Percentiles rank a stretch among this genome's conserved stretches.
Evolutionary conservation across 2,329 filamentous ascomycete genomes (phyloP).

Genomic region (Diaporthe humulicola): DNA sequence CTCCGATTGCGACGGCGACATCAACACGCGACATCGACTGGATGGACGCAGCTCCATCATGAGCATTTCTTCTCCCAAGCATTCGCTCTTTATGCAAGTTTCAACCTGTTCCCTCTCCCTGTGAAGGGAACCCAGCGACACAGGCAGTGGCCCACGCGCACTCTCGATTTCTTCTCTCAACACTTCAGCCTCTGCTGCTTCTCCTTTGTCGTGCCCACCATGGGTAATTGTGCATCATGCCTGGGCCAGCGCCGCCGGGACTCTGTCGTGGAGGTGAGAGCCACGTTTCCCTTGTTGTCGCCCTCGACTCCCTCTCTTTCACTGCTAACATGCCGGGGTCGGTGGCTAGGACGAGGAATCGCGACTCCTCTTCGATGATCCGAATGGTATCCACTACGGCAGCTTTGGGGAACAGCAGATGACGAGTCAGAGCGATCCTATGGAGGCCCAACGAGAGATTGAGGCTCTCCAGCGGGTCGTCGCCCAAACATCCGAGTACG

Average conservation of each 20-base stretch:
- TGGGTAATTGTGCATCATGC: slow-evolving; percentile 40
- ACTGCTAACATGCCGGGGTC: slow-evolving; percentile 17
- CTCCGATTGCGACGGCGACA: slow-evolving; percentile 1
- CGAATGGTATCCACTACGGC: slow-evolving; percentile 70
- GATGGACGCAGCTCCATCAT: slow-evolving; percentile 11
- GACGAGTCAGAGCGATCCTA: slow-evolving; percentile 68
- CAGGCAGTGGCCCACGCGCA: background rate
- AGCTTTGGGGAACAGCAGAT: slow-evolving; percentile 71
- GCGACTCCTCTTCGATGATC: slow-evolving; percentile 72
- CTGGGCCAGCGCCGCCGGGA: slow-evolving; percentile 39
- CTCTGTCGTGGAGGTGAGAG: slow-evolving; percentile 36
- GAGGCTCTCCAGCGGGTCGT: slow-evolving; percentile 75
- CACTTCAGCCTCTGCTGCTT: background rate
- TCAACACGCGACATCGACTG: background rate
- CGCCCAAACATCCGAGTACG: slow-evolving; percentile 74
- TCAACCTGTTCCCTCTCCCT: slow-evolving; percentile 33
- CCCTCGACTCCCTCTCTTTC: background rate
- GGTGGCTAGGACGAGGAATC: slow-evolving; percentile 67
- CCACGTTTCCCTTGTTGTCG: background rate
- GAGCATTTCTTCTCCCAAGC: background rate
- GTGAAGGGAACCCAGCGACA: slow-evolving; percentile 27
- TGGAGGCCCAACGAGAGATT: slow-evolving; percentile 73
- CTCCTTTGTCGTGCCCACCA: slow-evolving; percentile 27
- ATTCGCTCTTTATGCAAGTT: slow-evolving; percentile 36
- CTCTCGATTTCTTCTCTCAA: background rate